phyloP scores from a whole-genome alignment of 2,329 filamentous ascomycete species.

The Xylariomycetidae sp. region DNA sequence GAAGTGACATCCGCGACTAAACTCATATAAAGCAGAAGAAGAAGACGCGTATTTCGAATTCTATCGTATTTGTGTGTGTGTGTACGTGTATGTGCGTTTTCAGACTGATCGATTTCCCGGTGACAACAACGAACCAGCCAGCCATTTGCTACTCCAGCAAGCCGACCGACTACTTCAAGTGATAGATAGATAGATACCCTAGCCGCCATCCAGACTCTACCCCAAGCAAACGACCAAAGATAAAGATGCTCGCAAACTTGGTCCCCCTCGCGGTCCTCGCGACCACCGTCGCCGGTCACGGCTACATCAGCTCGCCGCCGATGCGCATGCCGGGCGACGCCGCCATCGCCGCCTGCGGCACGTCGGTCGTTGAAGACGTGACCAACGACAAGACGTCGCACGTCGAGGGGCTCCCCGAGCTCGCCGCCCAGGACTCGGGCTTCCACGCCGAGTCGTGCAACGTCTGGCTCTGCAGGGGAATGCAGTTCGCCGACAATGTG shows the following conservation, averaged over 20 bases:
- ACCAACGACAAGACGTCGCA: constrained; percentile 24
- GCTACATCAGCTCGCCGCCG: constrained; percentile 19
- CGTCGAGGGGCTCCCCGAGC: constrained; percentile 27
- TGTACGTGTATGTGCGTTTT: too few relatives aligned
- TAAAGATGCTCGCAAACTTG: constrained; percentile 18
- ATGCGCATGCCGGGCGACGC: constrained; percentile 19
- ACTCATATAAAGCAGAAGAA: too few relatives aligned
- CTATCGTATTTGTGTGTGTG: too few relatives aligned
- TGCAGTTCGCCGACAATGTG: constrained; percentile 35
- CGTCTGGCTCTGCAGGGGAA: constrained; percentile 36
- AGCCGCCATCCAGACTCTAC: too few relatives aligned
- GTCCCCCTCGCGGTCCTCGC: constrained; percentile 16
- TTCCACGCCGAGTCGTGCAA: constrained; percentile 24
- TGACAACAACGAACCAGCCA: too few relatives aligned
- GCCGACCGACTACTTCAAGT: too few relatives aligned
- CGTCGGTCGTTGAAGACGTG: constrained; percentile 19
- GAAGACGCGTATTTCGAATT: too few relatives aligned
- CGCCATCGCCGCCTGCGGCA: constrained; percentile 20
- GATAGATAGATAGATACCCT: too few relatives aligned
- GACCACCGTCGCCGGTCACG: constrained; percentile 19
- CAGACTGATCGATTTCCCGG: too few relatives aligned
- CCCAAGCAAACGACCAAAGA: too few relatives aligned
- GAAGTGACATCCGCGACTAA: too few relatives aligned
- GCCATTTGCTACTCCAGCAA: too few relatives aligned
- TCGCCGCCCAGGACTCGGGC: constrained; percentile 19